These are phyloP conservation scores for Penicillium bovifimosum DNA, from an alignment of 495 filamentous ascomycete species.

Conservation along the genomic window DNA sequence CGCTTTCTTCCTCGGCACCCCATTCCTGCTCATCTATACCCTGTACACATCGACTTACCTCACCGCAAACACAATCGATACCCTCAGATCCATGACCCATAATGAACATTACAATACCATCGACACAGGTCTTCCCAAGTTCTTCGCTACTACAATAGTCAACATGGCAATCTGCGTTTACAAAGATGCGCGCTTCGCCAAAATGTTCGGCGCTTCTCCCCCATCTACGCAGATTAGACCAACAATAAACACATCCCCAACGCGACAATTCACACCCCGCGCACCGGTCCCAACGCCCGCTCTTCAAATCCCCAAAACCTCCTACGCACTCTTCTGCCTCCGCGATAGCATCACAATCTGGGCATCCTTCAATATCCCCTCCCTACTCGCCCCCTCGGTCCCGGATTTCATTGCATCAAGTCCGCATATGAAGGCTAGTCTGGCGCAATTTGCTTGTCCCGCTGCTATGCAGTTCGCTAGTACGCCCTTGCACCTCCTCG, in stretches of 20 bases:
- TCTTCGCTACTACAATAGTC: conserved; percentile 71
- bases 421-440: conserved; percentile 49
- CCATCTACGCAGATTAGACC: conserved; percentile 3
- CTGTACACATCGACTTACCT: conserved; percentile 89
- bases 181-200: conserved; percentile 85
- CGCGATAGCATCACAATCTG: conserved; percentile 92
- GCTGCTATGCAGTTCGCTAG: conserved; percentile 74
- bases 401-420: conserved; percentile 44
- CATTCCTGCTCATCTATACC: conserved; percentile 81
- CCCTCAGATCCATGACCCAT: conserved; percentile 59
- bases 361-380: conserved; percentile 86
- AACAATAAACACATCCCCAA: background rate
- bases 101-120: conserved; percentile 52
- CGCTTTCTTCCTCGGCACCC: conserved; percentile 66
- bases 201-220: conserved; percentile 61
- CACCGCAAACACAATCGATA: conserved; percentile 86
- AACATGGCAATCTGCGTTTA: conserved; percentile 90
- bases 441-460: conserved; percentile 77
- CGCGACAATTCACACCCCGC: conserved; percentile 43
- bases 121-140: conserved; percentile 74
- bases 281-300: conserved; percentile 13
- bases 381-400: conserved; percentile 56
- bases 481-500: conserved; percentile 84
- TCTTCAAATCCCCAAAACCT: conserved; percentile 40
- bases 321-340: conserved; percentile 73